Conservation (phyloP, 2,329 filamentous ascomycete species). For the Pestalotiopsis sp. region DNA sequence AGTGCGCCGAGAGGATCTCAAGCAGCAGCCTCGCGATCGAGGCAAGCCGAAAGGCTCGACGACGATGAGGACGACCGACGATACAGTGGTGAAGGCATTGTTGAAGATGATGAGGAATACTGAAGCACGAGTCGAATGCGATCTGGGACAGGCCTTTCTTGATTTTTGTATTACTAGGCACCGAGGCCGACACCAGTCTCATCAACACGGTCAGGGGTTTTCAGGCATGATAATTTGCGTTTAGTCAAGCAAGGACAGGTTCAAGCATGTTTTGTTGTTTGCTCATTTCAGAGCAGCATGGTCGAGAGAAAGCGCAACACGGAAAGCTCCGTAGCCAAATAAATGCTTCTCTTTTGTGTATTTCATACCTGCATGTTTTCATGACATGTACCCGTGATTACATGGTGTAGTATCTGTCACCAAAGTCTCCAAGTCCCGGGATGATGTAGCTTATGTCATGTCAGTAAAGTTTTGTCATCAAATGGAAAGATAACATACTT, state of each 20-base stretch:
- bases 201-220: not conserved
- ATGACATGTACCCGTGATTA: constrained; percentile 40
- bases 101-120: constrained; percentile 60
- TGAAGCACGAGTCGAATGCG: constrained; percentile 32
- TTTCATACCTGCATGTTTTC: not conserved
- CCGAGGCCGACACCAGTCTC: not conserved
- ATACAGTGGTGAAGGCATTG: constrained; percentile 58
- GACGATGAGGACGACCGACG: constrained; percentile 54
- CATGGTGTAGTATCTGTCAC: constrained; percentile 93
- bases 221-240: not conserved
- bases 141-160: not conserved
- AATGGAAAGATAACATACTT: constrained; percentile 65
- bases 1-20: constrained; percentile 16
- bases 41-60: constrained; percentile 31
- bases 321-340: not conserved
- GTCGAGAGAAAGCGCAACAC: not conserved
- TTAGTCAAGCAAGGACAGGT: not conserved
- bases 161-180: not conserved
- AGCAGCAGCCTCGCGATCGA: constrained; percentile 19
- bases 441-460: constrained; percentile 80
- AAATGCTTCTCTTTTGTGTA: not conserved
- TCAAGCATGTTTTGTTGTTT: not conserved
- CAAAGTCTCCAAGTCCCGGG: constrained; percentile 92
- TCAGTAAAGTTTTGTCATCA: constrained; percentile 36
- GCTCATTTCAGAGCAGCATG: not conserved